Evolutionary conservation across 2,329 filamentous ascomycete species (phyloP).

Genomic region (Fusarium pseudograminearum): DNA sequence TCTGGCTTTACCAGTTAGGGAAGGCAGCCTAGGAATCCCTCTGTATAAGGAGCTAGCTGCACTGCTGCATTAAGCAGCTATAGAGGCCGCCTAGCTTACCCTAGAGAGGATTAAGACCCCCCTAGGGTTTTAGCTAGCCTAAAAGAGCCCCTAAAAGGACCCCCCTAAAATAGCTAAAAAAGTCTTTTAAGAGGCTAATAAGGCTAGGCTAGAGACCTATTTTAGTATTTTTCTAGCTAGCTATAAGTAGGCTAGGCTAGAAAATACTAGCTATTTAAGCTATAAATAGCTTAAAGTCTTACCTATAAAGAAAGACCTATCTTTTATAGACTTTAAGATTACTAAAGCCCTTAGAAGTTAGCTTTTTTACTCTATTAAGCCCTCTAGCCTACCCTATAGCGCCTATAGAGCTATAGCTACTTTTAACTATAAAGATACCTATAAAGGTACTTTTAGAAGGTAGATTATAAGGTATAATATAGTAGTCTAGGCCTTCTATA

Average conservation of each 20-base stretch:
- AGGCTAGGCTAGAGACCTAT: not conserved
- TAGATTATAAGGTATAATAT: no score
- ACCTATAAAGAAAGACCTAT: not conserved
- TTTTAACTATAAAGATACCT: no score
- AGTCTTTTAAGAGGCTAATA: not conserved
- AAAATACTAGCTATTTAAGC: not conserved
- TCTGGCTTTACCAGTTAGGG: not conserved
- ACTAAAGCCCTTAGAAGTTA: not conserved
- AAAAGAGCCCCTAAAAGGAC: no score
- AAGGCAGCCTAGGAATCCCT: not conserved
- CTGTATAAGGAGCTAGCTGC: not conserved
- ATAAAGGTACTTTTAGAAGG: no score
- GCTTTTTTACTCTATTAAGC: no score
- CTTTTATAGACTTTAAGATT: not conserved
- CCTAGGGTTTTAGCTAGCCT: not conserved
- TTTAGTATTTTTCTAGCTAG: not conserved
- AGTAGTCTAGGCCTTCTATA: no score
- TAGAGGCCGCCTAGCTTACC: not conserved
- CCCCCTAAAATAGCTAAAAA: not conserved
- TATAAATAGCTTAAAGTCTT: not conserved
- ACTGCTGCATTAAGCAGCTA: not conserved
- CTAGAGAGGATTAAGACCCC: not conserved
- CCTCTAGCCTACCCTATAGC: no score
- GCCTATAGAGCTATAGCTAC: no score
- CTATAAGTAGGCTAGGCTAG: not conserved